Conservation (phyloP, 371 early-diverging fungal species). For the Haplosporangium sp. region DNA sequence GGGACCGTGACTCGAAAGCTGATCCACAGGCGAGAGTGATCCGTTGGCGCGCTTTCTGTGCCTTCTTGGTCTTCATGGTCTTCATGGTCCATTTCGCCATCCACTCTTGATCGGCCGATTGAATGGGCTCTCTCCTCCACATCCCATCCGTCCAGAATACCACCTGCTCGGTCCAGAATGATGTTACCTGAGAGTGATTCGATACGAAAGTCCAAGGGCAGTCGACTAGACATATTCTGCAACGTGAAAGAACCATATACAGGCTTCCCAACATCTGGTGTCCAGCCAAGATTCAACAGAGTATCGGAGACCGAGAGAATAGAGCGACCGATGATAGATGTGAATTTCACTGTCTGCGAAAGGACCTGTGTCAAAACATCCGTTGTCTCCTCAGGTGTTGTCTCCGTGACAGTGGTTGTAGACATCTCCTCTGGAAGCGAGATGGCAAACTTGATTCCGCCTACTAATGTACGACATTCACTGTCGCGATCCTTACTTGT, state of each 20-base stretch:
- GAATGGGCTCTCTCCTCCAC: slow-evolving; percentile 20
- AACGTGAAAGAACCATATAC: slow-evolving; percentile 73
- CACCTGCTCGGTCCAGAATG: slow-evolving; percentile 66
- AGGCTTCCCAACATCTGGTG: slow-evolving; percentile 61
- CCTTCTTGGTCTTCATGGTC: slow-evolving; percentile 23
- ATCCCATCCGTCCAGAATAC: slow-evolving; percentile 70
- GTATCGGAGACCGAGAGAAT: slow-evolving; percentile 74
- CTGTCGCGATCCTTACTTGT: slow-evolving; percentile 50
- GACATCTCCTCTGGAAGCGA: slow-evolving; percentile 60
- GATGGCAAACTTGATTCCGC: slow-evolving; percentile 83
- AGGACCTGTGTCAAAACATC: slow-evolving; percentile 56
- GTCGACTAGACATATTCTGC: slow-evolving; percentile 69
- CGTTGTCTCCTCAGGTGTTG: slow-evolving; percentile 8
- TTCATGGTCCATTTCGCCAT: slow-evolving; percentile 5
- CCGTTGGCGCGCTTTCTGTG: slow-evolving; percentile 25
- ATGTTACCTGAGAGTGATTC: slow-evolving; percentile 70
- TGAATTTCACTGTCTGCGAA: slow-evolving; percentile 84
- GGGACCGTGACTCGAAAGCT: slow-evolving; percentile 69
- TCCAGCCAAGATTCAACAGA: slow-evolving; percentile 68
- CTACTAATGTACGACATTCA: slow-evolving; percentile 80
- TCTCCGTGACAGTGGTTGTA: background rate
- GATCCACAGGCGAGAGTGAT: slow-evolving; percentile 62
- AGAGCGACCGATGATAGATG: slow-evolving; percentile 85
- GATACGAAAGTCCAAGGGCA: slow-evolving; percentile 74
- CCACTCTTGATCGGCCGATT: slow-evolving; percentile 20